Evolutionary conservation across 768 basidiomycete species (phyloP).

Genomic region (Tricholoma terreum): DNA sequence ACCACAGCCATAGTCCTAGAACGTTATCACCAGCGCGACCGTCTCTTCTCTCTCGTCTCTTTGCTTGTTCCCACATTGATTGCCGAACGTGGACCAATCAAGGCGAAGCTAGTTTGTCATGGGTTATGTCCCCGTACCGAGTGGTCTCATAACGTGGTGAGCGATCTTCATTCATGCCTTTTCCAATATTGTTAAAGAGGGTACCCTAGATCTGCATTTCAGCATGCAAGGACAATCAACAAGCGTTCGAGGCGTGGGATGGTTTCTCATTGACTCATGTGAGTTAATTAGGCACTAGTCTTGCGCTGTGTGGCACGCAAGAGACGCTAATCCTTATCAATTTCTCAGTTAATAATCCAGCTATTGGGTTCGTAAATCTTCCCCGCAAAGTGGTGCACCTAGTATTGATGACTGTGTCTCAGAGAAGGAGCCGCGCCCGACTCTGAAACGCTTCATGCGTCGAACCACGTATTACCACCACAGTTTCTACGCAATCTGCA

Average conservation of each 20-base stretch:
- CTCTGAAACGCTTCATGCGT: background rate
- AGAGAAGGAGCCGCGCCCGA: slow-evolving; percentile 1
- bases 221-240: background rate
- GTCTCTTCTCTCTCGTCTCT: background rate
- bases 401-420: background rate
- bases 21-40: background rate
- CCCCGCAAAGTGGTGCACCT: no score
- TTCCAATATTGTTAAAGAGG: background rate
- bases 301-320: background rate
- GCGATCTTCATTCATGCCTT: no score
- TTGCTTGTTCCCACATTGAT: background rate
- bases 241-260: background rate
- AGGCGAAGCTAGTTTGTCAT: background rate
- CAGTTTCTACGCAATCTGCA: no score
- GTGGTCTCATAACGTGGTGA: background rate
- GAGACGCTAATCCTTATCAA: background rate
- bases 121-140: background rate
- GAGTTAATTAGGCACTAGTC: background rate
- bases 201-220: background rate
- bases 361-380: background rate
- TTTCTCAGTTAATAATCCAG: background rate
- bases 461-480: background rate
- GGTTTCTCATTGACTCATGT: slow-evolving; percentile 1
- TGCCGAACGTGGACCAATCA: background rate
- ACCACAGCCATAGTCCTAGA: background rate